Conservation (phyloP, 1,139 yeast species). For the Blastobotrys raffinosifermentans region DNA sequence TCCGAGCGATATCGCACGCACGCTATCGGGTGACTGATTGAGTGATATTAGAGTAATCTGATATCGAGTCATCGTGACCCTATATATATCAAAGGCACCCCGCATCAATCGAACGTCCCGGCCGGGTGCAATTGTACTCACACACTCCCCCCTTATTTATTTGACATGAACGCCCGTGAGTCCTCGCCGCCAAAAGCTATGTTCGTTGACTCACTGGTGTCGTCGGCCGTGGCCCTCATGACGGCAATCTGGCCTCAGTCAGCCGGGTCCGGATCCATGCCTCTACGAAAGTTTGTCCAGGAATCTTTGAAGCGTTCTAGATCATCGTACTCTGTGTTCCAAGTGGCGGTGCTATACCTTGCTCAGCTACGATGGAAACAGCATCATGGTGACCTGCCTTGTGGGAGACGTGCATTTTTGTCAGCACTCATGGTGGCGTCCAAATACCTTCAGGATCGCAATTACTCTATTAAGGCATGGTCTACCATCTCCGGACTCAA, state of each 20-base stretch:
- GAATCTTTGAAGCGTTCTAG: conserved; percentile 67
- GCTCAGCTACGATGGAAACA: conserved; percentile 38
- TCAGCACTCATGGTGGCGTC: conserved; percentile 63
- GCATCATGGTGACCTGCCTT: conserved; percentile 23
- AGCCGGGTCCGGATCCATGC: conserved; percentile 24
- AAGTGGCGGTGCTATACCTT: conserved; percentile 60
- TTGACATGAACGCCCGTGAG: conserved; percentile 1
- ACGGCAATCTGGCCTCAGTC: conserved; percentile 33
- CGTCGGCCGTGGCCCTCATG: conserved; percentile 33
- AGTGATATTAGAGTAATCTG: too few species aligned
- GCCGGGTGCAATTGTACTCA: too few species aligned
- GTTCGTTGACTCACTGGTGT: conserved; percentile 32
- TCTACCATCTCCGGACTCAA: conserved; percentile 62
- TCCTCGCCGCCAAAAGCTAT: too few species aligned
- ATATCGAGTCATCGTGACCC: too few species aligned
- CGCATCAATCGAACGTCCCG: too few species aligned
- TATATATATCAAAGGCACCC: too few species aligned
- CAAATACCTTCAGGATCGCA: conserved; percentile 68
- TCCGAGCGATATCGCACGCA: too few species aligned
- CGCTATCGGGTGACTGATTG: too few species aligned
- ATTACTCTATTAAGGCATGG: conserved; percentile 70
- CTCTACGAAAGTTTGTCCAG: conserved; percentile 44
- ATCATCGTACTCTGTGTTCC: conserved; percentile 59
- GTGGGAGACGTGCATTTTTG: conserved; percentile 63
- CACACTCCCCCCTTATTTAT: too few species aligned